A percentile compares a stretch with the other conserved stretches of the same genome.
These are phyloP conservation scores for Metschnikowia picachoensis DNA, from an alignment of 805 yeast genomes.

Conservation along the genomic window DNA sequence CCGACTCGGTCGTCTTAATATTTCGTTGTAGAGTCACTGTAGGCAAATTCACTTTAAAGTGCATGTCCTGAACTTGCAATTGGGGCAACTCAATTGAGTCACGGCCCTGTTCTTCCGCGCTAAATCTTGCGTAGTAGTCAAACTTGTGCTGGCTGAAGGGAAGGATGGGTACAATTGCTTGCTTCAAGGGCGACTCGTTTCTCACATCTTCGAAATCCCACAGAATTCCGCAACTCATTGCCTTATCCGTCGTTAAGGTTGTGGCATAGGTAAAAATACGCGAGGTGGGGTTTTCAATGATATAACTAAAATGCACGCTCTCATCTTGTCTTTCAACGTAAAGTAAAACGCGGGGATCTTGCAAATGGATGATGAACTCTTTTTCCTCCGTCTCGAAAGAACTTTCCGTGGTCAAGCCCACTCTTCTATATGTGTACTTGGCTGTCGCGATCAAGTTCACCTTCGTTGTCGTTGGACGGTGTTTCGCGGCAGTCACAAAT, in stretches of 20 bases:
- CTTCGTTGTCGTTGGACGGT: conserved; percentile 38
- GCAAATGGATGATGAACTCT: conserved; percentile 55
- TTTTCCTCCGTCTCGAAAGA: conserved; percentile 36
- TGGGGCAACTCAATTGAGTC: conserved; percentile 47
- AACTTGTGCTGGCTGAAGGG: conserved; percentile 56
- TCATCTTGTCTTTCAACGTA: conserved; percentile 19
- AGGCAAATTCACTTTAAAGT: conserved; percentile 58
- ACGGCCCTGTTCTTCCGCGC: conserved; percentile 11
- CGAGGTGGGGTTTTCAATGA: conserved; percentile 73
- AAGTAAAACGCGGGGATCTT: conserved; percentile 67
- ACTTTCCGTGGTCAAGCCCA: conserved; percentile 19
- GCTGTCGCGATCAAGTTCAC: conserved; percentile 17
- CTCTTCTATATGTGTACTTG: conserved; percentile 8
- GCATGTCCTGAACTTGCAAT: conserved; percentile 63
- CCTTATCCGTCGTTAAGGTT: conserved; percentile 10
- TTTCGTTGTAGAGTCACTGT: conserved; percentile 5
- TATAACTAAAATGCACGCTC: conserved; percentile 38
- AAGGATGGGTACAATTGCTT: conserved; percentile 46
- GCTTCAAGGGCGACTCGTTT: conserved; percentile 27
- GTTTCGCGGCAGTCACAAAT: conserved; percentile 36
- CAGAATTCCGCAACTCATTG: conserved; percentile 7
- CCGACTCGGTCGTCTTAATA: conserved; percentile 5
- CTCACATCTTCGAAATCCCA: conserved; percentile 14
- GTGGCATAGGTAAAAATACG: conserved; percentile 61
- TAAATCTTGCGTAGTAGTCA: conserved; percentile 24